Conservation (phyloP, 768 basidiomycete genomes). For the Coprinellus micaceus region DNA sequence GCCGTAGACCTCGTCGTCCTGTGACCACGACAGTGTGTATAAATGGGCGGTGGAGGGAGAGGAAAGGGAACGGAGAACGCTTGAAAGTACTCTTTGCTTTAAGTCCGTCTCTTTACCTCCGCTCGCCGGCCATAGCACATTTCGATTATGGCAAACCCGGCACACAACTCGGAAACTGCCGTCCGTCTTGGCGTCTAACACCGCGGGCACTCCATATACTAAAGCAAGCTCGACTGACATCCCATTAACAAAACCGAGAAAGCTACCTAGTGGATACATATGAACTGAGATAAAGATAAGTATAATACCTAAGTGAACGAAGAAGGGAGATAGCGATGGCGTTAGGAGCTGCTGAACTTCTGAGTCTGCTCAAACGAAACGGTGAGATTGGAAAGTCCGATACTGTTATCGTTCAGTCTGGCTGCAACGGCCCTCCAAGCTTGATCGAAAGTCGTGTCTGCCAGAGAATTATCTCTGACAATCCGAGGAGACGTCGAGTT, state of each 20-base stretch:
- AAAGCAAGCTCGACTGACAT: background rate
- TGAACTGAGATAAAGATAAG: background rate
- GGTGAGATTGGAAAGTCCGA: constrained; percentile 45
- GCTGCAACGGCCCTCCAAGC: constrained; percentile 46
- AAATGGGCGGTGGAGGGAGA: constrained; percentile 13
- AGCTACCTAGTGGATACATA: background rate
- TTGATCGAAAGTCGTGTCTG: constrained; percentile 39
- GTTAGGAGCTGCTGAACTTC: constrained; percentile 25
- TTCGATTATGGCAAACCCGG: background rate
- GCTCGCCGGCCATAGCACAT: constrained; percentile 1
- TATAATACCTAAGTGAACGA: no score
- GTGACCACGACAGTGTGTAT: background rate
- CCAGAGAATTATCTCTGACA: constrained; percentile 47
- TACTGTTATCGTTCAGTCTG: constrained; percentile 12
- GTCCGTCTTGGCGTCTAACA: background rate
- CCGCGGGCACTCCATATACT: background rate
- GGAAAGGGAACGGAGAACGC: constrained; percentile 12
- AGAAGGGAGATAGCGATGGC: no score
- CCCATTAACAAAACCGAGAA: background rate
- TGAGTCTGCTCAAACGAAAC: constrained; percentile 31
- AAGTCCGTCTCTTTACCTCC: background rate
- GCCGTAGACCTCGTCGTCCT: no score
- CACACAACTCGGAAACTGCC: no score
- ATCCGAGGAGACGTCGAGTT: constrained; percentile 46
- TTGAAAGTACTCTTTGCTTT: no score